These are phyloP conservation scores for Pterulicium gracile DNA, from an alignment of 1,284 basidiomycete species.

Conservation along the genomic window DNA sequence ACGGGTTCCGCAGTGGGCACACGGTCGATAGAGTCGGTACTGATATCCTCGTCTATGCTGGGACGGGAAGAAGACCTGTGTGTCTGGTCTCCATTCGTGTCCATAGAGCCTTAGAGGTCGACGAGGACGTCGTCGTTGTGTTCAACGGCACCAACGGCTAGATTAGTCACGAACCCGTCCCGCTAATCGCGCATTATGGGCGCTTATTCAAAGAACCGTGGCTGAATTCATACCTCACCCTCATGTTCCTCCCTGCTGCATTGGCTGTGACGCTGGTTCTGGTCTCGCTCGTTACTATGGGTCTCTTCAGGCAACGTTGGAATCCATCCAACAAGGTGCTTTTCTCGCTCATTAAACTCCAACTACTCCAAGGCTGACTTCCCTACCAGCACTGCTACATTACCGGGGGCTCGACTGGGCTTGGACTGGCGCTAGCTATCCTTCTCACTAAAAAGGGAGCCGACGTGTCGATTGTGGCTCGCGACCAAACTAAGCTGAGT, in stretches of 20 bases:
- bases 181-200: too few relatives aligned
- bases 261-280: conserved; percentile 2
- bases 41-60: not conserved
- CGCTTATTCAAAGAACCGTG: too few relatives aligned
- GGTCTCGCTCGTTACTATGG: not conserved
- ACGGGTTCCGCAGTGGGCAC: conserved; percentile 1
- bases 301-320: conserved; percentile 17
- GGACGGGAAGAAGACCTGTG: not conserved
- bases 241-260: conserved; percentile 7
- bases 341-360: not conserved
- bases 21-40: not conserved
- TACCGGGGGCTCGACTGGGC: conserved; percentile 24
- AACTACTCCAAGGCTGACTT: not conserved
- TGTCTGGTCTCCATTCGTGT: too few relatives aligned
- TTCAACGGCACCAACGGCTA: too few relatives aligned
- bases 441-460: conserved; percentile 52
- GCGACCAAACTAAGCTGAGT: conserved; percentile 44
- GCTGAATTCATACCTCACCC: too few relatives aligned
- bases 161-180: too few relatives aligned
- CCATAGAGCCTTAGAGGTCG: too few relatives aligned
- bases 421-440: conserved; percentile 57
- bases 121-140: too few relatives aligned
- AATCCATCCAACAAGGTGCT: conserved; percentile 19
- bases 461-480: conserved; percentile 62
- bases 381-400: conserved; percentile 1